Percentiles rank a stretch among this genome's conserved stretches.
phyloP scores from a whole-genome alignment of 306 rosid genomes.

The Quercus engelmannii region DNA sequence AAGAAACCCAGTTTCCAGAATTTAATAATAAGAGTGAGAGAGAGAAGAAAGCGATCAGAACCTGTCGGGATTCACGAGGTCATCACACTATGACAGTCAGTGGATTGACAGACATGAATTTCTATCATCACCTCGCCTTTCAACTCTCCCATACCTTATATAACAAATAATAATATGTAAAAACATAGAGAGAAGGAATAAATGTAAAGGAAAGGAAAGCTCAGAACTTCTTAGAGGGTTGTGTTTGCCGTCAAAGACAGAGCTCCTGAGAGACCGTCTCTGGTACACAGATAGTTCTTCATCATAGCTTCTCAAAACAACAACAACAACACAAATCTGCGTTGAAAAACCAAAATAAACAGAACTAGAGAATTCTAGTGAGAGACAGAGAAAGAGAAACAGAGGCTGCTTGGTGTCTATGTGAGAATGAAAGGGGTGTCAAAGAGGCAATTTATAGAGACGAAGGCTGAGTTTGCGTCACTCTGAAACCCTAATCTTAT shows the following conservation, averaged over 20 bases:
- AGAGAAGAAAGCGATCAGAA: conserved; percentile 56
- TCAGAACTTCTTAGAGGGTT: conserved; percentile 99
- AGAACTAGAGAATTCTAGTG: not conserved
- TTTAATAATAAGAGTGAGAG: no score
- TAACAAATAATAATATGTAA: not conserved
- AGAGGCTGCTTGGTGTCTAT: no score
- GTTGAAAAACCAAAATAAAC: not conserved
- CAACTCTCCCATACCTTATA: not conserved
- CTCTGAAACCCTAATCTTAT: not conserved
- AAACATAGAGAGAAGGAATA: not conserved
- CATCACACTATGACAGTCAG: conserved; percentile 62
- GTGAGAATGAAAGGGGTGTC: not conserved
- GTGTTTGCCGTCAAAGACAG: conserved; percentile 68
- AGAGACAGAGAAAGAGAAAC: not conserved
- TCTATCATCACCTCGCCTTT: conserved; percentile 60
- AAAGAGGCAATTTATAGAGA: not conserved
- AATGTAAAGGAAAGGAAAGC: conserved; percentile 18
- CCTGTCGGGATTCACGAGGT: conserved; percentile 90
- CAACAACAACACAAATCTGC: not conserved
- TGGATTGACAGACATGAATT: conserved; percentile 83
- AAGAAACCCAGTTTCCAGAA: not conserved
- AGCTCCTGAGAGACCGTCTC: conserved; percentile 34
- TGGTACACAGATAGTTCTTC: conserved; percentile 50
- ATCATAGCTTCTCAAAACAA: conserved; percentile 33
- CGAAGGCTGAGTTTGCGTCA: not conserved